Evolutionary conservation across 192 early-diverging fungal genomes (phyloP).

Genomic region (Backusella tarrabulga): DNA sequence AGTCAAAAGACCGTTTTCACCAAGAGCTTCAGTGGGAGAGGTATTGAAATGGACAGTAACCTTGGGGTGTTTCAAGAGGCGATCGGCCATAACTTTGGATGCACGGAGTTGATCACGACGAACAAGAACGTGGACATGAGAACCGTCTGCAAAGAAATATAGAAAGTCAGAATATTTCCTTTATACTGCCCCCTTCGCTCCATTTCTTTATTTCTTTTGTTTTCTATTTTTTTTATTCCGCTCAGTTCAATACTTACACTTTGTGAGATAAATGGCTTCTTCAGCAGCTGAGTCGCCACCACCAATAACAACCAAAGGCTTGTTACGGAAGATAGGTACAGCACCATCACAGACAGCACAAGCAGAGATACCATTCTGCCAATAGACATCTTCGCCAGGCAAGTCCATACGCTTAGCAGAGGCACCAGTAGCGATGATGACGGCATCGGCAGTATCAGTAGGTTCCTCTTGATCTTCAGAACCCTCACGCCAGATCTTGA

Average conservation of each 20-base stretch:
- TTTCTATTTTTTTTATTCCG: background rate
- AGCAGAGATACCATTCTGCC: conserved; percentile 99
- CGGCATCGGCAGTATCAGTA: conserved; percentile 74
- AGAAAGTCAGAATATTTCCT: conserved; percentile 4
- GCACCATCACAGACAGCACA: conserved; percentile 99
- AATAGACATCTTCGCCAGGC: conserved; percentile 88
- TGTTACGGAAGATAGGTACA: conserved; percentile 95
- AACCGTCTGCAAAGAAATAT: conserved; percentile 49
- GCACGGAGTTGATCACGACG: conserved; percentile 95
- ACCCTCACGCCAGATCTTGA: conserved; percentile 87
- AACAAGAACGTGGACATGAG: conserved; percentile 91
- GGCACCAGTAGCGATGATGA: conserved; percentile 97
- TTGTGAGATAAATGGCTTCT: conserved; percentile 95
- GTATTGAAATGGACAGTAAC: conserved; percentile 92
- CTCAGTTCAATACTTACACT: conserved; percentile 53
- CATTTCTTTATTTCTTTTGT: background rate
- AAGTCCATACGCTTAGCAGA: conserved; percentile 93
- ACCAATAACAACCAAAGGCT: conserved; percentile 93
- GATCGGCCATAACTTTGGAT: conserved; percentile 95
- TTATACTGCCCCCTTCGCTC: background rate
- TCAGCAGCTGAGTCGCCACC: conserved; percentile 96
- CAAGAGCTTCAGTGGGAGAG: conserved; percentile 81
- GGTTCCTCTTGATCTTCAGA: conserved; percentile 68
- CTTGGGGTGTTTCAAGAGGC: conserved; percentile 84
- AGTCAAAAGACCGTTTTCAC: conserved; percentile 79